These are phyloP conservation scores for Blepharisma stoltei DNA, from an alignment of 73 alveolate species.

Conservation along the genomic window DNA sequence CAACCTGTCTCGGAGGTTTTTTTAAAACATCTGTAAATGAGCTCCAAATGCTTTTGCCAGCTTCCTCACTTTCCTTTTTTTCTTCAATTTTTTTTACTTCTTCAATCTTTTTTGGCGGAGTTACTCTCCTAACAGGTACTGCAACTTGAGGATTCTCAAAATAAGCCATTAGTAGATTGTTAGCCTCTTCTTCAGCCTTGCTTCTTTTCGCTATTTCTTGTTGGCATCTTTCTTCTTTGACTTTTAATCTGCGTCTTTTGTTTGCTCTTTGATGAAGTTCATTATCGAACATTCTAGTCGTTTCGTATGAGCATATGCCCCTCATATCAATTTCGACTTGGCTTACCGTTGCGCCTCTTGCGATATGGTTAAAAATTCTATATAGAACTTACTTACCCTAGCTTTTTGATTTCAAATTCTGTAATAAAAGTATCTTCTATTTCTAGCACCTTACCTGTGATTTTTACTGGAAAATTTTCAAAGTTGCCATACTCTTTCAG, in stretches of 20 bases:
- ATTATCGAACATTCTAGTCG: neutral
- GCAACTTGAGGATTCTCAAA: constrained; percentile 20
- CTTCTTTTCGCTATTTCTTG: constrained; percentile 1
- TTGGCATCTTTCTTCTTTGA: neutral
- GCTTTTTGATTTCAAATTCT: neutral
- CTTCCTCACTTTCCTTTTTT: constrained; percentile 52
- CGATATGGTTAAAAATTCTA: neutral
- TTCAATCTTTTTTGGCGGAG: constrained; percentile 32
- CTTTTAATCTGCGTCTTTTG: neutral
- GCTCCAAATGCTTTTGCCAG: constrained; percentile 59
- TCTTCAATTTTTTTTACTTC: constrained; percentile 38
- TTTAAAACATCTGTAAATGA: constrained; percentile 54
- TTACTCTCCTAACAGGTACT: neutral
- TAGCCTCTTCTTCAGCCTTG: constrained; percentile 21
- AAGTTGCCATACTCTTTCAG: neutral
- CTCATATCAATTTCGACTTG: constrained; percentile 16
- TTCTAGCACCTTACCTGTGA: neutral
- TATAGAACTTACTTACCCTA: neutral
- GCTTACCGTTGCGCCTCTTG: neutral
- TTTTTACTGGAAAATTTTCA: neutral
- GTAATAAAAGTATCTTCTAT: neutral
- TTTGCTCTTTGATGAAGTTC: neutral
- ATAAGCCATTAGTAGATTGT: neutral
- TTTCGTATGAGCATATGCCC: neutral
- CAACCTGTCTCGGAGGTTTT: constrained; percentile 42